Conservation (phyloP, 2,329 filamentous ascomycete species). For the Ophiocordyceps sinensis region DNA sequence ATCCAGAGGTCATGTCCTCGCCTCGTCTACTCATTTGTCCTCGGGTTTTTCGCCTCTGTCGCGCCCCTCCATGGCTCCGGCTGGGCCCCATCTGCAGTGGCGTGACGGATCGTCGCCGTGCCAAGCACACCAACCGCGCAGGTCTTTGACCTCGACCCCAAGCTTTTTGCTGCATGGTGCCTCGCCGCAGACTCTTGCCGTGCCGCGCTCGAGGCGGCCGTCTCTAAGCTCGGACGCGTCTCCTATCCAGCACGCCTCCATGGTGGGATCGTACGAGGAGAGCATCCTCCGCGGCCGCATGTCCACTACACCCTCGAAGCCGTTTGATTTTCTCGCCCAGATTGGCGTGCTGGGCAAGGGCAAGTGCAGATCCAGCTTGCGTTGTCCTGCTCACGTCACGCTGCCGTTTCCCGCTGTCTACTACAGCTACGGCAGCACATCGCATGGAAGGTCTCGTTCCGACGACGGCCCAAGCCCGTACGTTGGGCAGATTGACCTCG, state of each 20-base stretch:
- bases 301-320: slow-evolving; percentile 90
- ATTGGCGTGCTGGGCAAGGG: slow-evolving; percentile 87
- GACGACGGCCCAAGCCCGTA: slow-evolving; percentile 92
- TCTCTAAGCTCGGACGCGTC: slow-evolving; percentile 64
- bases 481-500: slow-evolving; percentile 82
- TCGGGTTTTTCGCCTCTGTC: slow-evolving; percentile 25
- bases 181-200: slow-evolving; percentile 34
- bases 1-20: slow-evolving; percentile 56
- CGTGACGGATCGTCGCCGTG: slow-evolving; percentile 51
- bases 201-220: slow-evolving; percentile 44
- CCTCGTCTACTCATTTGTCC: slow-evolving; percentile 35
- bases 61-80: slow-evolving; percentile 10
- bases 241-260: slow-evolving; percentile 74
- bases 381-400: slow-evolving; percentile 80
- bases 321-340: slow-evolving; percentile 83
- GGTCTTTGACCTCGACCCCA: slow-evolving; percentile 53
- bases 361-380: slow-evolving; percentile 71
- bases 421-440: slow-evolving; percentile 72
- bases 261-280: slow-evolving; percentile 97
- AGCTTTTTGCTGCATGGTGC: slow-evolving; percentile 20
- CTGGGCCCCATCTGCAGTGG: slow-evolving; percentile 23
- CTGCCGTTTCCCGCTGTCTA: slow-evolving; percentile 90
- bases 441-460: slow-evolving; percentile 44
- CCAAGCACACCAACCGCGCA: slow-evolving; percentile 65
- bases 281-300: slow-evolving; percentile 89